Evolutionary conservation across 306 rosid species (phyloP).

Genomic region (Rosa persica): DNA sequence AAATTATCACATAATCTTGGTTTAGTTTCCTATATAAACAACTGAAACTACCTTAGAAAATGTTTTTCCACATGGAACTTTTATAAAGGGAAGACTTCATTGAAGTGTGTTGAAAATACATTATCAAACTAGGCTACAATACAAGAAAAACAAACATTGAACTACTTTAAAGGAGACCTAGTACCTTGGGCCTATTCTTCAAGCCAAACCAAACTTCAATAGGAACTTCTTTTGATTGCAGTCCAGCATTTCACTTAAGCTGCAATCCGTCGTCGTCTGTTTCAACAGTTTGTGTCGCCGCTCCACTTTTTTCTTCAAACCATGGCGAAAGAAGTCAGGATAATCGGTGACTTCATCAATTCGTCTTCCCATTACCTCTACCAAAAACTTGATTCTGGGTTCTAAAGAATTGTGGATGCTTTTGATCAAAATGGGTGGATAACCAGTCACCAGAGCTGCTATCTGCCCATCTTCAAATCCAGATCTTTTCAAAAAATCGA

Average conservation of each 20-base stretch:
- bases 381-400: slow-evolving; percentile 72
- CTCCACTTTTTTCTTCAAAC: slow-evolving; percentile 73
- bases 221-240: slow-evolving; percentile 78
- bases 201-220: slow-evolving; percentile 63
- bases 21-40: background rate
- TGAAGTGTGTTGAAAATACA: slow-evolving; percentile 16
- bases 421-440: slow-evolving; percentile 82
- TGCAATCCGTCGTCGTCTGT: slow-evolving; percentile 44
- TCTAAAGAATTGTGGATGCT: slow-evolving; percentile 74
- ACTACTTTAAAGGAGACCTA: slow-evolving; percentile 14
- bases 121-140: slow-evolving; percentile 16
- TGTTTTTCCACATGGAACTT: slow-evolving; percentile 6
- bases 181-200: slow-evolving; percentile 44
- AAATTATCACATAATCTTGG: background rate
- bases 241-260: slow-evolving; percentile 89
- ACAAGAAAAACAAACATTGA: slow-evolving; percentile 4
- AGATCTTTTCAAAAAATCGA: slow-evolving; percentile 46
- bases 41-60: background rate
- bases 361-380: slow-evolving; percentile 73
- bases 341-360: slow-evolving; percentile 66
- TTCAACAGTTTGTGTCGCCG: slow-evolving; percentile 59
- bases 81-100: slow-evolving; percentile 1
- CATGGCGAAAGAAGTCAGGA: slow-evolving; percentile 83
- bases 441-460: slow-evolving; percentile 71
- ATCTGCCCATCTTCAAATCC: slow-evolving; percentile 72